phyloP scores from a whole-genome alignment of 129 eudicot genomes.

The Erigeron canadensis region DNA sequence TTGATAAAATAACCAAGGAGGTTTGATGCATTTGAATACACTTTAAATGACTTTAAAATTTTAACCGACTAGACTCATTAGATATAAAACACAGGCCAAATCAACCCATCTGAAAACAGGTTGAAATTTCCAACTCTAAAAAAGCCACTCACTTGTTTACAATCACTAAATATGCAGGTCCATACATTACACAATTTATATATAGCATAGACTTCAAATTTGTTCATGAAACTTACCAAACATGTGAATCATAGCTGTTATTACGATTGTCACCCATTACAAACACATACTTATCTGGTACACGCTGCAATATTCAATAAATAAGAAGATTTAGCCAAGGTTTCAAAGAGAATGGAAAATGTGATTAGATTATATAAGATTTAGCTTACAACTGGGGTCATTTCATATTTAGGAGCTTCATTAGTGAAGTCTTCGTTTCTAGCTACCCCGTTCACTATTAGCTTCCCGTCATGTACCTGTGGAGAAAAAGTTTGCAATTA shows the following conservation, averaged over 20 bases:
- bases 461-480: constrained; percentile 87
- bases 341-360: not conserved
- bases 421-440: constrained; percentile 69
- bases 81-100: not conserved
- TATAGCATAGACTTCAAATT: not conserved
- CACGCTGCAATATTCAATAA: constrained; percentile 51
- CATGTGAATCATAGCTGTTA: constrained; percentile 96
- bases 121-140: not conserved
- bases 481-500: constrained; percentile 18
- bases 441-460: constrained; percentile 77
- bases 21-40: not conserved
- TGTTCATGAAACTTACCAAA: constrained; percentile 52
- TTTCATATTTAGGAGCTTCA: constrained; percentile 87
- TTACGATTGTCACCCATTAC: constrained; percentile 99
- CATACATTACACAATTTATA: not conserved
- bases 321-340: constrained; percentile 15
- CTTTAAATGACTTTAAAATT: not conserved
- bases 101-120: not conserved
- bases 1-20: not conserved
- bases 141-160: not conserved
- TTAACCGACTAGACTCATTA: not conserved
- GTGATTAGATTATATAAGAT: not conserved
- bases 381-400: constrained; percentile 66
- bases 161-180: constrained; percentile 8
- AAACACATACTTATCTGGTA: constrained; percentile 85